phyloP scores from a whole-genome alignment of 2,329 filamentous ascomycete species.

The Pseudogymnoascus verrucosus region DNA sequence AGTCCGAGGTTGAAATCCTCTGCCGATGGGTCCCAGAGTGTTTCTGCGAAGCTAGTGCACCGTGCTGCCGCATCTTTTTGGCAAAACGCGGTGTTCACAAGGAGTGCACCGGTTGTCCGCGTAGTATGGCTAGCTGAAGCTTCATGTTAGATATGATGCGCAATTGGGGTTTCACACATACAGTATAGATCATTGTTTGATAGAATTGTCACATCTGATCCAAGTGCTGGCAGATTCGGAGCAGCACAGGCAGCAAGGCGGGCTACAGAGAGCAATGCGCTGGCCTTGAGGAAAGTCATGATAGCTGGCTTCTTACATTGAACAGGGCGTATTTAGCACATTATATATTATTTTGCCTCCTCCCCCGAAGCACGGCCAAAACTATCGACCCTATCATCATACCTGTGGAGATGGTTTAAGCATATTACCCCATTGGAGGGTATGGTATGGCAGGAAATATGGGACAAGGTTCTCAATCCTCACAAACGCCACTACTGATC shows the following conservation, averaged over 20 bases:
- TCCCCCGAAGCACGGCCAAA: neutral
- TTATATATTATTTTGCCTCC: neutral
- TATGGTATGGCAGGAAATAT: neutral
- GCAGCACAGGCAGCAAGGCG: neutral
- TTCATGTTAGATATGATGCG: neutral
- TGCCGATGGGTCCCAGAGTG: constrained; percentile 1
- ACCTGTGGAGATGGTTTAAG: neutral
- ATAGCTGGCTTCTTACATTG: neutral
- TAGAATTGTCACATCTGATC: constrained; percentile 13
- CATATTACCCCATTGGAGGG: neutral
- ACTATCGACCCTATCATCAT: neutral
- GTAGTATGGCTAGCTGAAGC: neutral
- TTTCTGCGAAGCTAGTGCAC: neutral
- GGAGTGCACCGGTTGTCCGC: neutral
- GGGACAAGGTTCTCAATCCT: constrained; percentile 11
- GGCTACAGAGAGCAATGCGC: neutral
- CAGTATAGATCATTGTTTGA: constrained; percentile 12
- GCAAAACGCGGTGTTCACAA: neutral
- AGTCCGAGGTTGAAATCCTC: constrained; percentile 9
- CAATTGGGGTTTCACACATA: neutral
- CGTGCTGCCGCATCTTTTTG: neutral
- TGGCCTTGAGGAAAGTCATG: neutral
- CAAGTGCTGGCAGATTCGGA: neutral
- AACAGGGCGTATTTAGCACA: neutral
- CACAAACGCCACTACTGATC: constrained; percentile 13